Conservation (phyloP, 1,284 basidiomycete species). For the Moesziomyces globuligerus region DNA sequence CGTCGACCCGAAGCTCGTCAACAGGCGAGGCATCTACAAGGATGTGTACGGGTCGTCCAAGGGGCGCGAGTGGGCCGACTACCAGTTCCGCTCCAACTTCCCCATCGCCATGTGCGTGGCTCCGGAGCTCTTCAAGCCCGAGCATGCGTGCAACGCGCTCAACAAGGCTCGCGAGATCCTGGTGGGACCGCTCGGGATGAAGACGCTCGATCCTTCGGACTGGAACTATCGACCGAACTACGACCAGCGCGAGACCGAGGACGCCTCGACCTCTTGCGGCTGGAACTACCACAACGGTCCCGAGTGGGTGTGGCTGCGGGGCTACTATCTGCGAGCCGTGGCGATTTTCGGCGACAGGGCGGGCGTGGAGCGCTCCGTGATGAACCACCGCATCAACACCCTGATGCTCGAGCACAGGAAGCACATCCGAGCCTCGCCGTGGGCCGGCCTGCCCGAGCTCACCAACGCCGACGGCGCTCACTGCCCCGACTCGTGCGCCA, state of each 20-base stretch:
- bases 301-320: slow-evolving; percentile 93
- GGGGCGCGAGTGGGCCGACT: slow-evolving; percentile 86
- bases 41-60: slow-evolving; percentile 78
- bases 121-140: slow-evolving; percentile 88
- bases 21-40: slow-evolving; percentile 96
- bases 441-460: slow-evolving; percentile 63
- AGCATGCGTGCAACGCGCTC: slow-evolving; percentile 77
- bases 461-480: slow-evolving; percentile 55
- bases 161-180: slow-evolving; percentile 54
- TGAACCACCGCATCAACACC: slow-evolving; percentile 49
- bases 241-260: slow-evolving; percentile 56
- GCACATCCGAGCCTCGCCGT: slow-evolving; percentile 49
- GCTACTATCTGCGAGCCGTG: slow-evolving; percentile 93
- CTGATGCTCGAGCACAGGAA: slow-evolving; percentile 52
- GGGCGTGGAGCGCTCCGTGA: slow-evolving; percentile 33
- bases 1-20: slow-evolving; percentile 78
- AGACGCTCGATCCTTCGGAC: slow-evolving; percentile 59
- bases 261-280: slow-evolving; percentile 48
- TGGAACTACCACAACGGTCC: slow-evolving; percentile 73
- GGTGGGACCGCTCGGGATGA: slow-evolving; percentile 58
- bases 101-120: slow-evolving; percentile 93
- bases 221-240: slow-evolving; percentile 61
- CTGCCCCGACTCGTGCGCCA: slow-evolving; percentile 59
- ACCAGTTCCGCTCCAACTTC: slow-evolving; percentile 85
- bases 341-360: slow-evolving; percentile 67